These are phyloP conservation scores for Candida taoyuanica DNA, from an alignment of 805 yeast species.

Conservation along the genomic window DNA sequence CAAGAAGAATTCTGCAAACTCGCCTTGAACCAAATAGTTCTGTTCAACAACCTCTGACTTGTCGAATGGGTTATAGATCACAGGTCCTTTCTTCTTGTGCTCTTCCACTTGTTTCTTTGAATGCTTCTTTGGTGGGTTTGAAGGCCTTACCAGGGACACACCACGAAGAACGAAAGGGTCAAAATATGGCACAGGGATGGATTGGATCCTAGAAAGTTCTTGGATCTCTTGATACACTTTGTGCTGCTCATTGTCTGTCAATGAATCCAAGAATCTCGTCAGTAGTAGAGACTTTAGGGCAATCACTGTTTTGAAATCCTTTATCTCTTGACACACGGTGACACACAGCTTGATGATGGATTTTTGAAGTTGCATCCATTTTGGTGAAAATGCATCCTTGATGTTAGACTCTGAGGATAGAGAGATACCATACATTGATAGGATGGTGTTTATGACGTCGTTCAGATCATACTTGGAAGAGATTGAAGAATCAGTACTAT, in stretches of 20 bases:
- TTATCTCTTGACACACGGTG: constrained; percentile 46
- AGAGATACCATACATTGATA: constrained; percentile 51
- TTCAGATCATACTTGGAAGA: constrained; percentile 29
- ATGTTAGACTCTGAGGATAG: constrained; percentile 31
- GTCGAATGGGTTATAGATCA: constrained; percentile 56
- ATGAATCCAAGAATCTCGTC: constrained; percentile 48
- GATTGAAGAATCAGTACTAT: not conserved
- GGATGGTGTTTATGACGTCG: constrained; percentile 43
- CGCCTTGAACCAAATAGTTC: constrained; percentile 51
- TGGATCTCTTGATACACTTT: constrained; percentile 34
- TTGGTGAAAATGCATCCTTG: constrained; percentile 28
- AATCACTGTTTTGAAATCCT: constrained; percentile 40
- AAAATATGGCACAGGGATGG: constrained; percentile 51
- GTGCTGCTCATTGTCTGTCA: constrained; percentile 56
- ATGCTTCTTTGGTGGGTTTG: constrained; percentile 23
- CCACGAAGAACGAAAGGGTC: constrained; percentile 64
- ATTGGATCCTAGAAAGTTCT: constrained; percentile 20
- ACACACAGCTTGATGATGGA: constrained; percentile 50
- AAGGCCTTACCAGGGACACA: constrained; percentile 33
- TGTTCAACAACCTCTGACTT: constrained; percentile 20
- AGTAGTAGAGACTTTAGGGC: constrained; percentile 51
- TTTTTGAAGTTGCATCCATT: constrained; percentile 57
- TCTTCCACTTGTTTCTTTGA: constrained; percentile 7
- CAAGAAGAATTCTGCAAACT: constrained; percentile 52
- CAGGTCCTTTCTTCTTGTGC: constrained; percentile 30